Evolutionary conservation across 768 basidiomycete genomes (phyloP), one percentile per base, ranked within the genome.

Genomic region (Panellus pusillus): DNA sequence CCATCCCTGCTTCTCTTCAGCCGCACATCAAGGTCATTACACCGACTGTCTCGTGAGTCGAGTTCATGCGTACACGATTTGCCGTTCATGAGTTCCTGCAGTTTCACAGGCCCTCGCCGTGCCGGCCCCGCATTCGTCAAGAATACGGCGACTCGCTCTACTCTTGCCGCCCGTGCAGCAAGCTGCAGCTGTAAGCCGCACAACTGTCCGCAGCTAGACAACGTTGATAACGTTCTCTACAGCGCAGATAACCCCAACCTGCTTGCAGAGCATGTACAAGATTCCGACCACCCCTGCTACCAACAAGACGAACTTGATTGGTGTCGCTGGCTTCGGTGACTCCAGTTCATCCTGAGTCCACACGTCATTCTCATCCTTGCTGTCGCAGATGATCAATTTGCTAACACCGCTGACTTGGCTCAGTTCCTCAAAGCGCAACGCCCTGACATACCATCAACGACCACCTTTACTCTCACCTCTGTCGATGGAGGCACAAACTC

Each of bases 401-500:
- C 58, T 27, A 60, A 60, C 54, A 13, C 57, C 46, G 63, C 61
- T 20, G 63, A 64, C 47, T 47, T 62, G 44, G 52, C 48, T 42
- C 50, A 44, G n/a, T 70, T 70, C 61, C 54, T 70, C 35, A 52
- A 51, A 47, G 50, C 52, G 2, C 61, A 61, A 44, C 63, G 67
- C 19, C 44, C 67, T 7, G 69, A 70, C 51, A 55, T 70, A 4
- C 5, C 47, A 17, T 57, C 66, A 2, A 43, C 62, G 20, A 68
- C 67, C 2, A 54, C 64, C 11, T 69, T 68, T 52, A 28, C 44
- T 9, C 52, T 64, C 12, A 53, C 61, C 27, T 61, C 65, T 11
- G 52, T 70, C 28, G 68, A 70, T 39, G 63, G 64, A 11, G 70
- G 68, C 1, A 50, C 50, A 13, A 69, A 70, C 52, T 55, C 59